A percentile compares a stretch with the other conserved stretches of the same genome.
Evolutionary conservation across 73 alveolate species (phyloP).

Genomic region (Paramecium pentaurelia): DNA sequence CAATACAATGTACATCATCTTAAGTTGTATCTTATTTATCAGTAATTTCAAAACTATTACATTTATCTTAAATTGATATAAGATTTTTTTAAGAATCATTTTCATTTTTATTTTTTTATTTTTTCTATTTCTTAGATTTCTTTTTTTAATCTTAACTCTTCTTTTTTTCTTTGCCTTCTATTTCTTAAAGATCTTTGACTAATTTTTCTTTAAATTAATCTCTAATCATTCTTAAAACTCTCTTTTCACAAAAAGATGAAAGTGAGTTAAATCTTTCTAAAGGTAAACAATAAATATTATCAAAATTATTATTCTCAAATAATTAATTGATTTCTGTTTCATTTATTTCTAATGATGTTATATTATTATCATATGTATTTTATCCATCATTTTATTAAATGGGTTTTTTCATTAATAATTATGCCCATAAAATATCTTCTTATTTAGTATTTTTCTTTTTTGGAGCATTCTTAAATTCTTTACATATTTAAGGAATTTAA

Average conservation of each 20-base stretch:
- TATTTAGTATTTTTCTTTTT: neutral
- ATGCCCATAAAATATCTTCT: slow-evolving; percentile 34
- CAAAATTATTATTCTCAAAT: neutral
- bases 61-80: neutral
- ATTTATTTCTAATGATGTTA: neutral
- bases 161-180: slow-evolving; percentile 15
- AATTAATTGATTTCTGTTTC: neutral
- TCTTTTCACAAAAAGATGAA: neutral
- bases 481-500: slow-evolving; percentile 28
- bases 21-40: neutral
- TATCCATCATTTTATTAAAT: neutral
- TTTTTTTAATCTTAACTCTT: neutral
- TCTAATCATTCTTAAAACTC: slow-evolving; percentile 23
- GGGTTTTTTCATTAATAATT: neutral
- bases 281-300: neutral
- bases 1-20: slow-evolving; percentile 1
- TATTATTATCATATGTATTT: neutral
- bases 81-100: neutral
- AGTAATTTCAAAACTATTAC: neutral
- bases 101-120: neutral
- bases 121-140: neutral
- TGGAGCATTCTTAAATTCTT: slow-evolving; percentile 33
- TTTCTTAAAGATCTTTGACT: neutral
- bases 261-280: neutral
- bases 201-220: slow-evolving; percentile 14